phyloP scores from a whole-genome alignment of 1,139 yeast genomes.

The Debaryomycetaceae sp. region DNA sequence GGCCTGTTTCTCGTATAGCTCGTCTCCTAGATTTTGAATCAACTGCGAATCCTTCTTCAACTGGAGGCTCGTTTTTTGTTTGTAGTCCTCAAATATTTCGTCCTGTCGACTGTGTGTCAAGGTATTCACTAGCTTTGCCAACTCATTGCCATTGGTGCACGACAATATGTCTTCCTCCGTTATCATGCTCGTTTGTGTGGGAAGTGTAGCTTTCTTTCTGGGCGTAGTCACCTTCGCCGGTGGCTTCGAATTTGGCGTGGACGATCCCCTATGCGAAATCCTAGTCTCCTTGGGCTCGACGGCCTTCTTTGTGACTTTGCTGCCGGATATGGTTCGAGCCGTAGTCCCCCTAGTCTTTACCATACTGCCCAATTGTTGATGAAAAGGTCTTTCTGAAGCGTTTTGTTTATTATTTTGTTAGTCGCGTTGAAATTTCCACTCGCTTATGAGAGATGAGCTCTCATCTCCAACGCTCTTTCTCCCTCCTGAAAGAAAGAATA shows the following conservation, averaged over 20 bases:
- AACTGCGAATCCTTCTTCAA: slow-evolving; percentile 25
- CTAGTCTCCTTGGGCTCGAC: neutral
- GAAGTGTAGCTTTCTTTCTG: neutral
- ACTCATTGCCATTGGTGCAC: slow-evolving; percentile 22
- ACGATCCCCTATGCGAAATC: neutral
- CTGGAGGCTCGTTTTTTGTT: slow-evolving; percentile 24
- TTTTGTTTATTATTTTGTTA: neutral
- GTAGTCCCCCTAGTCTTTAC: neutral
- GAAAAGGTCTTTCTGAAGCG: neutral
- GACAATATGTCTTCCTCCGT: slow-evolving; percentile 33
- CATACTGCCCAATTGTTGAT: neutral
- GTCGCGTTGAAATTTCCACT: neutral
- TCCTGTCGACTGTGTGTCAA: slow-evolving; percentile 37
- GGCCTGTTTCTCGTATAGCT: slow-evolving; percentile 24
- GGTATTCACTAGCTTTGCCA: slow-evolving; percentile 30
- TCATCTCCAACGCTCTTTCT: too few species aligned
- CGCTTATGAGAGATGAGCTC: neutral
- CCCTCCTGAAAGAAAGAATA: too few species aligned
- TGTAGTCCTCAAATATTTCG: slow-evolving; percentile 27
- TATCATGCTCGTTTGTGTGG: slow-evolving; percentile 8
- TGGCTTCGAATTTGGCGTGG: slow-evolving; percentile 1
- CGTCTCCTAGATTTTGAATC: slow-evolving; percentile 23
- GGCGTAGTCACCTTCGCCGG: neutral
- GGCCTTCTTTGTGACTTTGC: slow-evolving; percentile 1
- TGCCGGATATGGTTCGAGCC: slow-evolving; percentile 7